phyloP scores from a whole-genome alignment of 345 rosid species.

The Citrus hindsii region DNA sequence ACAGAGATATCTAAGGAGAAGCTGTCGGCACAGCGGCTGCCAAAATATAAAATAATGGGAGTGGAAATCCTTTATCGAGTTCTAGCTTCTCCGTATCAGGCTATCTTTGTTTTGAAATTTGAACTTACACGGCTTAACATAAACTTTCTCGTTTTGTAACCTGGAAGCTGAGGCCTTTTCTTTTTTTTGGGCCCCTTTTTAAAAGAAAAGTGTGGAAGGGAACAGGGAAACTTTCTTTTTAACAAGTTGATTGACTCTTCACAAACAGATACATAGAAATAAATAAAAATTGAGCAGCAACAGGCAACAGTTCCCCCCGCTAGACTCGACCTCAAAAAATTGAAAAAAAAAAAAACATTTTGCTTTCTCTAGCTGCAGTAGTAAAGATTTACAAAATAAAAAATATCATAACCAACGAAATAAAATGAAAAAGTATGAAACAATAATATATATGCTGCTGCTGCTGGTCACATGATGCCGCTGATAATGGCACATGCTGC shows the following conservation, averaged over 20 bases:
- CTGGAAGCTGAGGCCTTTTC: constrained; percentile 8
- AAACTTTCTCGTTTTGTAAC: background rate
- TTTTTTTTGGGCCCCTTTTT: no score
- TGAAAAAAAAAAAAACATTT: background rate
- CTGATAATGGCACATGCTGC: constrained; percentile 32
- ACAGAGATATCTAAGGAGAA: background rate
- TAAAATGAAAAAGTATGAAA: no score
- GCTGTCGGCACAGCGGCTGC: constrained; percentile 3
- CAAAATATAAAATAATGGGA: background rate
- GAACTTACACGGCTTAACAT: background rate
- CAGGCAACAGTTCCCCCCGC: background rate
- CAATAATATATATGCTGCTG: background rate
- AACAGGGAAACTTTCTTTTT: background rate
- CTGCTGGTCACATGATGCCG: constrained; percentile 33
- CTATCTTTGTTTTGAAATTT: background rate
- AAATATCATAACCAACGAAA: background rate
- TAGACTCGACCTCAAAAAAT: background rate
- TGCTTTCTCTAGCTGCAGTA: background rate
- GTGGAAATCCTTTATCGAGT: background rate
- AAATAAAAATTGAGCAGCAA: no score
- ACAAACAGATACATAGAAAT: background rate
- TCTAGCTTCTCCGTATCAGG: background rate
- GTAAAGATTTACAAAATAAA: constrained; percentile 1
- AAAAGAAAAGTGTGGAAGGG: constrained; percentile 5
- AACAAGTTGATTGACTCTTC: background rate